Evolutionary conservation across 2,329 filamentous ascomycete species (phyloP).

Genomic region (Chaetomium sp.): DNA sequence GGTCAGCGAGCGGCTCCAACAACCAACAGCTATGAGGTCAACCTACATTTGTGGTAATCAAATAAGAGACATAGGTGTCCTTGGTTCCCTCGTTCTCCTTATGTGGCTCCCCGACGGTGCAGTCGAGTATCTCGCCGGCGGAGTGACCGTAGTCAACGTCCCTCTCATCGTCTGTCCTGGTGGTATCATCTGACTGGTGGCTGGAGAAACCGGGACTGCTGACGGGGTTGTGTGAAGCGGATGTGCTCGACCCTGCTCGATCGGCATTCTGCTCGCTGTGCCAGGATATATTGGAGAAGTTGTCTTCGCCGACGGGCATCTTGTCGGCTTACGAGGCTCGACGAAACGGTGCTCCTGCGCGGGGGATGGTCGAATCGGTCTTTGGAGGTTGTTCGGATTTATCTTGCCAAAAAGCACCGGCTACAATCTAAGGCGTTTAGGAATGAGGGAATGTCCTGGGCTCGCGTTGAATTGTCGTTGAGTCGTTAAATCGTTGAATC

Average conservation of each 20-base stretch:
- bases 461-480: not conserved
- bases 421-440: not conserved
- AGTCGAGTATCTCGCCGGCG: conserved; percentile 75
- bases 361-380: not conserved
- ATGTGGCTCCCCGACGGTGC: conserved; percentile 77
- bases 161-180: conserved; percentile 52
- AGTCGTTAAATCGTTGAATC: too few species aligned
- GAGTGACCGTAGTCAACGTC: conserved; percentile 62
- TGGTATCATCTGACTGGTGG: conserved; percentile 47
- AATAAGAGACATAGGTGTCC: conserved; percentile 93
- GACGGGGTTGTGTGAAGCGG: conserved; percentile 35
- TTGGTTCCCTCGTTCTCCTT: conserved; percentile 98
- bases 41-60: conserved; percentile 82
- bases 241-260: conserved; percentile 38
- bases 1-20: conserved; percentile 8
- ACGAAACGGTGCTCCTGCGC: not conserved
- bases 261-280: conserved; percentile 60
- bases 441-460: not conserved
- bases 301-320: conserved; percentile 61
- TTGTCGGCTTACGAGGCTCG: conserved; percentile 25
- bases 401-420: not conserved
- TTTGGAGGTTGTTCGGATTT: not conserved
- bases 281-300: conserved; percentile 84
- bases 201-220: conserved; percentile 40
- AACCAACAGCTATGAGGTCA: not conserved